Evolutionary conservation across 768 basidiomycete species (phyloP), one percentile per base, ranked within the genome.

Genomic region (Leccinum pellstonianum): DNA sequence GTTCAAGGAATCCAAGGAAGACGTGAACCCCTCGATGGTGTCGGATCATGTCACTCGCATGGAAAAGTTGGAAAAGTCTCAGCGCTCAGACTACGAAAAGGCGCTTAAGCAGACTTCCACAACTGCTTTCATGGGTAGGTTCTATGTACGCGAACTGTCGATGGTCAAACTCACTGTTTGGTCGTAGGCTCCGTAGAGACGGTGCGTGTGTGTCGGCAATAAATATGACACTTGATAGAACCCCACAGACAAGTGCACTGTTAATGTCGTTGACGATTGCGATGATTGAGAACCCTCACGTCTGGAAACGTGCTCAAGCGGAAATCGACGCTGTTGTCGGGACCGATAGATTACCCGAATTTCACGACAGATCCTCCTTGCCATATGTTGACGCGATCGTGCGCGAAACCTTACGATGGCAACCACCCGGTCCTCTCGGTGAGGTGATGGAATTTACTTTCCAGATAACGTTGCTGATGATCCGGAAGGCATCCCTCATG

Each of bases 71-170:
- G 58, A 58, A 8, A 54, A 51, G 10, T 4, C 52, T 5, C 8
- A 57, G 8, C 61, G 50, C 35, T 29, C 58, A 1, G 31, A 52
- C 23, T 67, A 68, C 31, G 54, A 65, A 23, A 60, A 5, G 10
- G 67, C 64, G 12, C 59, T 68, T 8, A 66, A 68, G 43, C n/a
- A 60, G 0, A 27, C 66, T 0, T 59, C 67, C 3, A 23, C 58
- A 3, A 64, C 67, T 27, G 49, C 67, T 41, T 56, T 62, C 43
- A 10, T 68, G 19, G 64, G 67, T 68, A 55, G 3, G 58, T 33
- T 35, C 5, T 11, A 10, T 17, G 2, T 11, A 6, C 21, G 3
- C 15, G 8, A 27, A 29, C 3, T 7, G 19, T n/a, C 1, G 19
- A 33, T 5, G 5, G 5, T 25, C 17, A 46, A 46, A 11, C 56